Evolutionary conservation across 345 rosid genomes (phyloP).

Genomic region (Viola odorata): DNA sequence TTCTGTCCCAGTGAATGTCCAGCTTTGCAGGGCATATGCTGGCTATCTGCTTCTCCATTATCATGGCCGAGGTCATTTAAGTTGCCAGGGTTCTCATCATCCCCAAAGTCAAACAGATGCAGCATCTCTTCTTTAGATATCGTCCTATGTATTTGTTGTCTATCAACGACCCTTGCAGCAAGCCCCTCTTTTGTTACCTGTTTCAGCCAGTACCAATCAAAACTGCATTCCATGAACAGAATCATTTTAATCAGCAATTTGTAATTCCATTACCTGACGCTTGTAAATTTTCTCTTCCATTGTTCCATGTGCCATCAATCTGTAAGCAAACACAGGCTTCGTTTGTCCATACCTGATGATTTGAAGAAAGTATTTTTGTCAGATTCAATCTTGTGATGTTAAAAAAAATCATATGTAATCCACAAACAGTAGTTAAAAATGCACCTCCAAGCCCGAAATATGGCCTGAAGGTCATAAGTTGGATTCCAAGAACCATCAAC

Average conservation of each 20-base stretch:
- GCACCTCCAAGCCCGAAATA: slow-evolving; percentile 98
- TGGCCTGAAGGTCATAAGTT: slow-evolving; percentile 97
- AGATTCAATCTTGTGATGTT: slow-evolving; percentile 6
- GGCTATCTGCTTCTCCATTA: slow-evolving; percentile 29
- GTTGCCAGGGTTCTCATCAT: slow-evolving; percentile 68
- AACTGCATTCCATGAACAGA: slow-evolving; percentile 10
- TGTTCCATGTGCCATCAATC: slow-evolving; percentile 95
- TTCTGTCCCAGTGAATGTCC: slow-evolving; percentile 51
- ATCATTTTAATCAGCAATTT: slow-evolving; percentile 5
- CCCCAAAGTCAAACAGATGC: slow-evolving; percentile 96
- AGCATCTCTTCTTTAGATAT: slow-evolving; percentile 98
- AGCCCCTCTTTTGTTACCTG: slow-evolving; percentile 99
- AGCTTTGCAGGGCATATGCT: slow-evolving; percentile 16
- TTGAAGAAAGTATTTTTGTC: background rate
- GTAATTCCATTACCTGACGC: slow-evolving; percentile 69
- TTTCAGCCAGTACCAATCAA: slow-evolving; percentile 24
- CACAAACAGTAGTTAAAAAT: slow-evolving; percentile 4
- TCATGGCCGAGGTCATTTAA: slow-evolving; percentile 37
- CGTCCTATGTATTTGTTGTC: slow-evolving; percentile 95
- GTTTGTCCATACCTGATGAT: slow-evolving; percentile 84
- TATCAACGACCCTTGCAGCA: slow-evolving; percentile 99
- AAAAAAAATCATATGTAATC: background rate
- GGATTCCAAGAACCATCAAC: slow-evolving; percentile 99
- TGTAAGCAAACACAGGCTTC: slow-evolving; percentile 95
- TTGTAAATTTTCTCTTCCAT: slow-evolving; percentile 98